Percentiles rank a stretch among this genome's conserved stretches.
phyloP scores from a whole-genome alignment of 306 rosid species.

The Lathyrus aphaca region DNA sequence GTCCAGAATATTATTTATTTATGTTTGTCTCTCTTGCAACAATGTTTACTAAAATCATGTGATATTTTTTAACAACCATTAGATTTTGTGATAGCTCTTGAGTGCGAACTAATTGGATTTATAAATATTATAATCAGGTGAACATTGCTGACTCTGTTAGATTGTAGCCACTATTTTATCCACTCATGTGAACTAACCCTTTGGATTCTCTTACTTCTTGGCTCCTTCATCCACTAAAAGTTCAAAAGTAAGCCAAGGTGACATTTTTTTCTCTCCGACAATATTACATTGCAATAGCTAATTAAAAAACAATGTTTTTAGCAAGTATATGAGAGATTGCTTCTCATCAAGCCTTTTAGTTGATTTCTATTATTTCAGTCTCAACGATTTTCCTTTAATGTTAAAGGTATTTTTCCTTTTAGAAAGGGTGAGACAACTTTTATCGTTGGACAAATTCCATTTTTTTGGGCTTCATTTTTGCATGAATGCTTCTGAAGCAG shows the following conservation, averaged over 20 bases:
- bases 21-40: too few relatives aligned
- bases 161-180: slow-evolving; percentile 69
- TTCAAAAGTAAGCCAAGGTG: background rate
- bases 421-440: slow-evolving; percentile 15
- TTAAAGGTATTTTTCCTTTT: slow-evolving; percentile 33
- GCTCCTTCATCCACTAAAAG: slow-evolving; percentile 25
- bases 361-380: slow-evolving; percentile 27
- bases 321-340: slow-evolving; percentile 33
- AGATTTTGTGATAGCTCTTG: background rate
- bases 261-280: slow-evolving; percentile 31
- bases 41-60: slow-evolving; percentile 15
- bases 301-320: slow-evolving; percentile 29
- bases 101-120: slow-evolving; percentile 34
- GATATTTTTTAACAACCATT: background rate
- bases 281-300: slow-evolving; percentile 27
- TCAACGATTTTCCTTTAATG: slow-evolving; percentile 33
- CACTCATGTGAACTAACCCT: slow-evolving; percentile 29
- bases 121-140: slow-evolving; percentile 62
- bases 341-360: slow-evolving; percentile 34
- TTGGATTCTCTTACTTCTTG: slow-evolving; percentile 29
- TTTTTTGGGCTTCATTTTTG: slow-evolving; percentile 29
- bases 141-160: slow-evolving; percentile 86
- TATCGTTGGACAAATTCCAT: slow-evolving; percentile 33
- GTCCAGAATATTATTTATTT: background rate
- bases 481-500: slow-evolving; percentile 35